phyloP scores from a whole-genome alignment of 2,329 filamentous ascomycete genomes.

The Gaeumannomyces tritici region DNA sequence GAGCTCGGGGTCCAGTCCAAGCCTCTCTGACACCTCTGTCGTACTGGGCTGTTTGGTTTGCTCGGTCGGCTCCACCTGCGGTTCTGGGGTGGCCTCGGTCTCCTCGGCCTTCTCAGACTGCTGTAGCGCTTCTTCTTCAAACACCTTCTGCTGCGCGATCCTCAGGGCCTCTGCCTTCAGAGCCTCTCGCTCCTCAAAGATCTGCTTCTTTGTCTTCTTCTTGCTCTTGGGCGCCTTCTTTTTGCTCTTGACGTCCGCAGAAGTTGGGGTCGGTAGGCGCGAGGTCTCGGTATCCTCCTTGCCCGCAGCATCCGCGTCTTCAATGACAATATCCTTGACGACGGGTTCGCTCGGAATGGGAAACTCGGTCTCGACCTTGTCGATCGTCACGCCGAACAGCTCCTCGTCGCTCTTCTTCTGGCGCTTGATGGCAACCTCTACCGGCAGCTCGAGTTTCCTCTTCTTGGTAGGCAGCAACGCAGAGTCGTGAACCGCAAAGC shows the following conservation, averaged over 20 bases:
- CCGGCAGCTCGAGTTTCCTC: constrained; percentile 62
- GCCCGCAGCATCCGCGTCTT: constrained; percentile 30
- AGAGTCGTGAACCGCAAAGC: constrained; percentile 52
- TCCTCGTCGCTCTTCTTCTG: constrained; percentile 74
- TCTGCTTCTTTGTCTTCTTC: constrained; percentile 69
- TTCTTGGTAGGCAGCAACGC: constrained; percentile 46
- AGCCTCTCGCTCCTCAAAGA: constrained; percentile 58
- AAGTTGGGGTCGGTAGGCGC: constrained; percentile 35
- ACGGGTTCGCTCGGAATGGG: constrained; percentile 31
- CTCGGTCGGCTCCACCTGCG: background rate
- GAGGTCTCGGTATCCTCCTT: constrained; percentile 36
- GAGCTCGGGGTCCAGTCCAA: constrained; percentile 29
- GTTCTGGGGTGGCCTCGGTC: constrained; percentile 14
- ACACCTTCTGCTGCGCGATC: constrained; percentile 26
- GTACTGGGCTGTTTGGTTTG: constrained; percentile 13
- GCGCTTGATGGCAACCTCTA: constrained; percentile 64
- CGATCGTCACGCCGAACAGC: constrained; percentile 56
- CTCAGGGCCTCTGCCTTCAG: constrained; percentile 35
- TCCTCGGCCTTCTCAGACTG: constrained; percentile 22
- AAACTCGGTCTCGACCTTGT: constrained; percentile 40
- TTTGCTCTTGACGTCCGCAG: constrained; percentile 35
- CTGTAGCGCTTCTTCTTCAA: constrained; percentile 31
- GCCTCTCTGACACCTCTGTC: constrained; percentile 10
- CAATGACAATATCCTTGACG: constrained; percentile 38
- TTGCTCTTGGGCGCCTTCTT: constrained; percentile 62